Conservation (phyloP, 1,284 basidiomycete genomes). For the Puccinia triticina region DNA sequence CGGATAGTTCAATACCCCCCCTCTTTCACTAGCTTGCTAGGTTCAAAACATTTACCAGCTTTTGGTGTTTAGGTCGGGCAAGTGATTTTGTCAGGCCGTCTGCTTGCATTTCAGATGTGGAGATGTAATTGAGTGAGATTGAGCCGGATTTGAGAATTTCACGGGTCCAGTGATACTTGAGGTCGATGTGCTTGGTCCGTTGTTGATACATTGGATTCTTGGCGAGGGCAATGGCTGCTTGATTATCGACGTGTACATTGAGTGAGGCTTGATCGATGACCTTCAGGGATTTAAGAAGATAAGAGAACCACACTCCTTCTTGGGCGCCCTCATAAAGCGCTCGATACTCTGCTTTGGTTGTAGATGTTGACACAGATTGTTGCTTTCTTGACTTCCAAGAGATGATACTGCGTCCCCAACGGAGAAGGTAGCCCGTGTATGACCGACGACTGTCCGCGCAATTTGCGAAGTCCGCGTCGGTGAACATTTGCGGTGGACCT, state of each 20-base stretch:
- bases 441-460: conserved; percentile 23
- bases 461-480: no score
- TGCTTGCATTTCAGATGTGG: not conserved
- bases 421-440: conserved; percentile 46
- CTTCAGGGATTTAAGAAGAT: not conserved
- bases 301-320: no score
- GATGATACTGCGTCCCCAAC: conserved; percentile 28
- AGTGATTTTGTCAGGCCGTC: not conserved
- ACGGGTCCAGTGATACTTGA: no score
- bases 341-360: conserved; percentile 22
- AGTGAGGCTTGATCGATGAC: not conserved
- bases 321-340: not conserved
- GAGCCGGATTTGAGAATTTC: no score
- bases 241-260: not conserved
- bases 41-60: not conserved
- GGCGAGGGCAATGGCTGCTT: not conserved
- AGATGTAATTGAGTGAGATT: not conserved
- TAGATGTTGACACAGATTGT: conserved; percentile 35
- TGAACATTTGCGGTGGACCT: conserved; percentile 50
- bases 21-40: no score
- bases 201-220: not conserved
- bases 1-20: no score
- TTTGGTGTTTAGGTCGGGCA: not conserved
- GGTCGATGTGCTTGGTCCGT: conserved; percentile 19
- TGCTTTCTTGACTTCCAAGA: conserved; percentile 46